phyloP scores from a whole-genome alignment of 2,329 filamentous ascomycete species.

The Peltaster fructicola region DNA sequence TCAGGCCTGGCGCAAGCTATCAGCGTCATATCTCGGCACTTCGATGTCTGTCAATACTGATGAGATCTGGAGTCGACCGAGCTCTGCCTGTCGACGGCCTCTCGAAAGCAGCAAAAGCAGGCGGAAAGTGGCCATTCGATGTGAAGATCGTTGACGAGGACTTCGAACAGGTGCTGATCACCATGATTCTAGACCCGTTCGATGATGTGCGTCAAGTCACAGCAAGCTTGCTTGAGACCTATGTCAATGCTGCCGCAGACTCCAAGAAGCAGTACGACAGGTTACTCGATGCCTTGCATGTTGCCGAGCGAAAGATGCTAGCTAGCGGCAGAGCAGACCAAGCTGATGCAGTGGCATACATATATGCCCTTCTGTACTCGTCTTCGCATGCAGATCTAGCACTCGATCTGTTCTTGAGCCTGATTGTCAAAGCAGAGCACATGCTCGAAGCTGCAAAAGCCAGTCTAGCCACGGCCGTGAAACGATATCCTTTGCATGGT shows the following conservation, averaged over 20 bases:
- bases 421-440: conserved; percentile 36
- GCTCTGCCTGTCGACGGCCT: conserved; percentile 21
- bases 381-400: conserved; percentile 35
- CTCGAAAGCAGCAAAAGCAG: conserved; percentile 31
- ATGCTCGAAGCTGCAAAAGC: conserved; percentile 46
- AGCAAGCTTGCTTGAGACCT: conserved; percentile 17
- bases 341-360: conserved; percentile 72
- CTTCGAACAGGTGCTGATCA: conserved; percentile 48
- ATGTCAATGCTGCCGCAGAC: background rate
- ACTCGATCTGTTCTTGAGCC: conserved; percentile 28
- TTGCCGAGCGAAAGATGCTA: conserved; percentile 35
- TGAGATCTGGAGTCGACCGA: conserved; percentile 49
- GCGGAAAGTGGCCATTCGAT: conserved; percentile 32
- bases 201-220: conserved; percentile 62
- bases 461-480: conserved; percentile 46
- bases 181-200: conserved; percentile 75
- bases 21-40: conserved; percentile 73
- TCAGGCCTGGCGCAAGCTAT: conserved; percentile 71
- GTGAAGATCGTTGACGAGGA: conserved; percentile 25
- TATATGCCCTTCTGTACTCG: conserved; percentile 50
- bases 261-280: conserved; percentile 1
- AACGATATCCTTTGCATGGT: conserved; percentile 28
- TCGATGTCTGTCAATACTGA: conserved; percentile 48
- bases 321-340: conserved; percentile 74
- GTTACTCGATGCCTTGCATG: conserved; percentile 2